Percentiles rank a stretch among this genome's conserved stretches.
phyloP scores from a whole-genome alignment of 1,284 basidiomycete genomes.

The Sporisorium iseilematis-ciliati region DNA sequence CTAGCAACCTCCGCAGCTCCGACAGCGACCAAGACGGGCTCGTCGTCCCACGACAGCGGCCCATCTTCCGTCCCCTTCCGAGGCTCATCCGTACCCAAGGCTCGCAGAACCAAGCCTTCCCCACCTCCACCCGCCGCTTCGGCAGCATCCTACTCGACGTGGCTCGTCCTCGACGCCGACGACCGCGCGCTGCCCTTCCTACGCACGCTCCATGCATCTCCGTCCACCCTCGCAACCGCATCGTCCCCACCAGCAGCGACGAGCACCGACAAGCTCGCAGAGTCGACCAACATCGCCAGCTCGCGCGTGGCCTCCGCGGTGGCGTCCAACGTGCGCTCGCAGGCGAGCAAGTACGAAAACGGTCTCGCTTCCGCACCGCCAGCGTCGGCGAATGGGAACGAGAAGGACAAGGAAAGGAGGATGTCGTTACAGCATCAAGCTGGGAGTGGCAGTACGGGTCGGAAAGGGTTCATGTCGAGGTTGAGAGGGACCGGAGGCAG shows the following conservation, averaged over 20 bases:
- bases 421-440: slow-evolving; percentile 27
- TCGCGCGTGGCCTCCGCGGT: background rate
- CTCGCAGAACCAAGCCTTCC: slow-evolving; percentile 16
- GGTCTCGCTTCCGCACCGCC: background rate
- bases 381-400: background rate
- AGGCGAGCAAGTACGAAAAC: slow-evolving; percentile 35
- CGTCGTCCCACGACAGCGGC: slow-evolving; percentile 21
- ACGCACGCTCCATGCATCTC: slow-evolving; percentile 10
- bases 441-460: slow-evolving; percentile 14
- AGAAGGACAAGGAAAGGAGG: slow-evolving; percentile 26
- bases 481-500: slow-evolving; percentile 28
- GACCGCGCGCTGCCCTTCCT: slow-evolving; percentile 32
- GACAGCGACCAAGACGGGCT: slow-evolving; percentile 1
- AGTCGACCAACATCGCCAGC: slow-evolving; percentile 21
- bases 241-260: slow-evolving; percentile 23
- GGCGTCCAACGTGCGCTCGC: slow-evolving; percentile 25
- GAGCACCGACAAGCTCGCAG: slow-evolving; percentile 35
- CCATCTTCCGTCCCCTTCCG: slow-evolving; percentile 37
- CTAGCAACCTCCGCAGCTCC: slow-evolving; percentile 6
- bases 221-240: slow-evolving; percentile 2
- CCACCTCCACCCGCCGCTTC: background rate
- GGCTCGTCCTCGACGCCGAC: slow-evolving; percentile 42
- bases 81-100: slow-evolving; percentile 28
- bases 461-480: slow-evolving; percentile 40
- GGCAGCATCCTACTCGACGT: slow-evolving; percentile 18